Conservation (phyloP, 352 stramenopile species). For the Aphanomyces invadans region DNA sequence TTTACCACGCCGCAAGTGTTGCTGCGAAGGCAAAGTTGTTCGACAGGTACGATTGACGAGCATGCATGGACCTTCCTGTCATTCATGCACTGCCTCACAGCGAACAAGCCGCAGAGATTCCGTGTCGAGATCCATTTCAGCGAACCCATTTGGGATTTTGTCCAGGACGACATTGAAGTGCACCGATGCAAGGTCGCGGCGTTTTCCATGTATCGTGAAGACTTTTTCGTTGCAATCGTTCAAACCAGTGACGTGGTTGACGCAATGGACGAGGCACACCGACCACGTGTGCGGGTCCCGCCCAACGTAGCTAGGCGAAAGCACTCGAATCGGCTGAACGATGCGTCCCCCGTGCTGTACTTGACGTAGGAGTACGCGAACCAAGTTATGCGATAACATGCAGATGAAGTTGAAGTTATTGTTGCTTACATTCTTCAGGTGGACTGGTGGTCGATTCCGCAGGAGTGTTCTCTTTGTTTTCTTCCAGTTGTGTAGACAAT, state of each 20-base stretch:
- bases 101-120: not conserved
- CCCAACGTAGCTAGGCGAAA: not conserved
- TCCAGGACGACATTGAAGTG: slow-evolving; percentile 41
- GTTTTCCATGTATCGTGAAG: slow-evolving; percentile 38
- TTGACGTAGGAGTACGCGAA: not conserved
- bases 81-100: slow-evolving; percentile 4
- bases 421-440: slow-evolving; percentile 10
- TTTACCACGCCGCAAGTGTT: slow-evolving; percentile 20
- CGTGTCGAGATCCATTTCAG: slow-evolving; percentile 66
- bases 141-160: slow-evolving; percentile 52
- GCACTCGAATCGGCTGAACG: not conserved
- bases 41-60: slow-evolving; percentile 18
- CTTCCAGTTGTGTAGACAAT: not conserved
- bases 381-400: no score
- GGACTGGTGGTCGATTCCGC: not conserved
- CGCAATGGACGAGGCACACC: not conserved
- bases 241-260: not conserved
- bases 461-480: not conserved
- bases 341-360: not conserved
- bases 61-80: no score
- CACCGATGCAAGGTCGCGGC: slow-evolving; percentile 30
- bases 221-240: slow-evolving; percentile 35
- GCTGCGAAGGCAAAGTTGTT: not conserved
- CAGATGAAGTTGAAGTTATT: slow-evolving; percentile 1
- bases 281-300: not conserved